Base-by-base conservation (phyloP, 2,329 filamentous ascomycete genomes). In the Phoma sp. region DNA sequence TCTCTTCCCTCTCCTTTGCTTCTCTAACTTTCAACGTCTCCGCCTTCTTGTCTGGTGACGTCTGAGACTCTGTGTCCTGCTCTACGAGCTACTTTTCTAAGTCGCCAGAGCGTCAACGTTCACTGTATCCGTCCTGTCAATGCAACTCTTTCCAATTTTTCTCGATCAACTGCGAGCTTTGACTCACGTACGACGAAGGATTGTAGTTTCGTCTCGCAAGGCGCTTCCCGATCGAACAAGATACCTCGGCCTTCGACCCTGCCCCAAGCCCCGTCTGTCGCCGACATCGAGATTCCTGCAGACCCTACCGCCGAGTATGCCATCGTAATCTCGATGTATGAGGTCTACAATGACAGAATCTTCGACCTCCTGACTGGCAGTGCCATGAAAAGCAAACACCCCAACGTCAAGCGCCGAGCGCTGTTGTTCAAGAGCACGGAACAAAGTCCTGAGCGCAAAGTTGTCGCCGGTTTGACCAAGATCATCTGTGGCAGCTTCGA, bases 331-430 rank as follows among this genome's bases (percentile, higher is more conserved):
- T 96, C 92, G 49, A 99, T 99, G 93, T 98, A 98, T 76, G 95
- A 99, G 75, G 94, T 99, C 1, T 97, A 99, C 80, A 99, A 99
- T 71, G 94, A 99, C 77, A 88, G 93, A 32, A 98, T 99, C 63
- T 98, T 96, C 73, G 95, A 99, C 69, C 85, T 99, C 0, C 81
- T 99, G 1, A 90, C 89, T 0, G 81, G 82, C 0, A 83, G 85
- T 2, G 76, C 81, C 21, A 84, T 84, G 58, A 83, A 83, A 32
- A 81, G 82, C 5, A 88, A 79, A 58, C 70, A 74, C 43, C 75
- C 76, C 25, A 78, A 76, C 25, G 75, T 80, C n/a, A 80, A 81
- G 58, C 87, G 95, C n/a, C 86, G 93, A 25, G 88, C 91, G 0
- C 78, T 99, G 2, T 81, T 96, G 0, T 99, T 97, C 84, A 99